These are phyloP conservation scores for Diplogelasinospora grovesii DNA, from an alignment of 495 filamentous ascomycete species.

Conservation along the genomic window DNA sequence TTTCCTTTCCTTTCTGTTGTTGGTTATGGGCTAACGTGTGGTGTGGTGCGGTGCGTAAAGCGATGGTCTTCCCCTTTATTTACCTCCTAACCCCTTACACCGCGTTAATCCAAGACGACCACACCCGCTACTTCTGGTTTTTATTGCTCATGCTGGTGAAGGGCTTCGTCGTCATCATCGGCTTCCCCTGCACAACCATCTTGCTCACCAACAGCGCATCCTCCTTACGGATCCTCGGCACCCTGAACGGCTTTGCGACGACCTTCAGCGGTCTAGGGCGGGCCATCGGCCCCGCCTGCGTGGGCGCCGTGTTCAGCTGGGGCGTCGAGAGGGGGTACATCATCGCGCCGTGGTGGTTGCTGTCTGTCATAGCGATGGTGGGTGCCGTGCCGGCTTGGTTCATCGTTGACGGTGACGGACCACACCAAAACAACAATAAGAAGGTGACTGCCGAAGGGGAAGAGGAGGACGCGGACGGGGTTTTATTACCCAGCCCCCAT, in stretches of 20 bases:
- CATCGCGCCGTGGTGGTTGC: slow-evolving; percentile 72
- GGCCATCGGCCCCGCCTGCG: slow-evolving; percentile 65
- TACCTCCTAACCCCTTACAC: slow-evolving; percentile 72
- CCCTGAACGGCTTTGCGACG: slow-evolving; percentile 83
- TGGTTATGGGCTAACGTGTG: no score
- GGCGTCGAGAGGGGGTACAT: slow-evolving; percentile 67
- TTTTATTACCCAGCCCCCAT: not conserved
- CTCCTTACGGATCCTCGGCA: slow-evolving; percentile 70
- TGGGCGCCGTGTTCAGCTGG: slow-evolving; percentile 58
- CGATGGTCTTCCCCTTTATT: slow-evolving; percentile 57
- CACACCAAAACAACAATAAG: no score
- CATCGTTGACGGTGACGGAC: slow-evolving; percentile 71
- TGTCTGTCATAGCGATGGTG: slow-evolving; percentile 51
- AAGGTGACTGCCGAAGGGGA: slow-evolving; percentile 37
- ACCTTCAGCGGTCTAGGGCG: slow-evolving; percentile 71
- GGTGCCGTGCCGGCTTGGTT: slow-evolving; percentile 63
- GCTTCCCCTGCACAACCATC: slow-evolving; percentile 84
- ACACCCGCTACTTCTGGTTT: slow-evolving; percentile 39
- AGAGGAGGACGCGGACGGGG: slow-evolving; percentile 9
- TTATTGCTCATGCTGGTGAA: slow-evolving; percentile 59
- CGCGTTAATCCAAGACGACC: slow-evolving; percentile 46
- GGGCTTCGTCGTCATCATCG: slow-evolving; percentile 64
- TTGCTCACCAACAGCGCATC: slow-evolving; percentile 80
- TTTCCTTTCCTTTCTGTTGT: not conserved
- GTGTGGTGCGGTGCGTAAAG: no score